Base-by-base conservation (phyloP, 2,329 filamentous ascomycete species). In the Aspergillus aculeatus region DNA sequence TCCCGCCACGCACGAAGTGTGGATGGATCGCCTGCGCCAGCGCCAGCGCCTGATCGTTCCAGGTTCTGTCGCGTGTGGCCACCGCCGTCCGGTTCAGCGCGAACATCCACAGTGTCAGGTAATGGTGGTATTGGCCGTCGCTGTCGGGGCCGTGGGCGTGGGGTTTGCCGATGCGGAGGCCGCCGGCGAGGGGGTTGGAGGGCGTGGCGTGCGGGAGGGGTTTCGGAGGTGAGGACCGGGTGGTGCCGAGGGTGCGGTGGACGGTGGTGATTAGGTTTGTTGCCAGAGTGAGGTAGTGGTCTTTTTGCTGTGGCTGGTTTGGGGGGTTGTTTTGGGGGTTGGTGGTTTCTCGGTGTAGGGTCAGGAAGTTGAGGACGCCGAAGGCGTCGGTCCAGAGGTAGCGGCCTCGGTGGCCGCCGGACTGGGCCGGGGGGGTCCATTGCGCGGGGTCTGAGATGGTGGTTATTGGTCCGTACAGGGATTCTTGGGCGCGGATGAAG, bases 301-400 rank as follows among this genome's bases (percentile, higher is more conserved):
- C 65, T 32, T 77, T 68, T 1, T 62, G 53, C 41, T 69, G 38
- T 1, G 12, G 58, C 2, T 55, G 56, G 44, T 21, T 21, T 21
- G 21, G 32, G 21, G 32, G 35, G 50, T 2, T 16, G 14, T 1
- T 41, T n/a, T 5, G 2, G 32, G 32, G 38, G 16, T 7, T 19
- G 60, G 56, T 19, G 58, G 38, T 68, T 61, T 82, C 77, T 5
- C 72, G 72, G 62, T 80, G 76, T 2, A 87, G 75, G 2, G 84
- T 86, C 47, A 86, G 69, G 62, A 87, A 80, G 67, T 86, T 85
- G 60, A 86, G 64, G 7, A 87, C 81, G 4, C 83, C 84, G 65
- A 86, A 86, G 1, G 84, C 83, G 63, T 86, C 84, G 0, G 83
- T 86, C 84, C 84, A 86, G 23, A 86, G 77, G 66, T 86, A 86